Evolutionary conservation across 768 basidiomycete genomes (phyloP), one percentile per base, ranked within the genome.

Genomic region (Floccularia luteovirens): DNA sequence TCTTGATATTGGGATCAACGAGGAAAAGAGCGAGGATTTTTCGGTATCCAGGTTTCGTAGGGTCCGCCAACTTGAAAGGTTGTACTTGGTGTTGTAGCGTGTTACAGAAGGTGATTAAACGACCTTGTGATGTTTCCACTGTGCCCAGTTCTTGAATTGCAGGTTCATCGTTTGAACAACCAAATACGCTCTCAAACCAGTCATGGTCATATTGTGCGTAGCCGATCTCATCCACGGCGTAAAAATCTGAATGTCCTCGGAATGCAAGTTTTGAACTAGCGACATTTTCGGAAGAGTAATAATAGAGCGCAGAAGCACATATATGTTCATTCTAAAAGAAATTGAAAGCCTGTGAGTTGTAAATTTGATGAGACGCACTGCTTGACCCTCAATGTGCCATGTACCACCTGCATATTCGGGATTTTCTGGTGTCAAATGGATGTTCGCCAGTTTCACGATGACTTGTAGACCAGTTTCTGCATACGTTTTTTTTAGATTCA

Each of bases 11-110:
- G 1, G 59, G 58, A 39, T 68, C 63, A 36, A 66, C 57, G 21
- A 68, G 56, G 49, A 63, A 65, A 8, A 70, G 48, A 1, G 57
- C 60, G 10, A 70, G 46, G 14, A 70, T 61, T 47, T 64, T 70
- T 34, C 65, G 52, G 39, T 63, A 53, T 2, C 66, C 69, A 2
- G 60, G 61, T 37, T 58, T 59, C 12, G 56, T 55, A 0, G 45
- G 47, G 46, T 69, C 63, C 2, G 35, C 43, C 14, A 69, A 58
- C 19, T 45, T 40, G 46, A 65, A 69, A 4, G 63, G 54, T 24
- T 50, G 43, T 1, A 67, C 58, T 23, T 49, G 50, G 46, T 67
- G 64, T 43, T 67, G 65, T 13, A 59, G 56, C 20, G 61, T 43
- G 46, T 66, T 67, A 14, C 63, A 62, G 43, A 62, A 66, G 5